Base-by-base conservation (phyloP, 495 filamentous ascomycete genomes). In the Penicillium cinerascens region DNA sequence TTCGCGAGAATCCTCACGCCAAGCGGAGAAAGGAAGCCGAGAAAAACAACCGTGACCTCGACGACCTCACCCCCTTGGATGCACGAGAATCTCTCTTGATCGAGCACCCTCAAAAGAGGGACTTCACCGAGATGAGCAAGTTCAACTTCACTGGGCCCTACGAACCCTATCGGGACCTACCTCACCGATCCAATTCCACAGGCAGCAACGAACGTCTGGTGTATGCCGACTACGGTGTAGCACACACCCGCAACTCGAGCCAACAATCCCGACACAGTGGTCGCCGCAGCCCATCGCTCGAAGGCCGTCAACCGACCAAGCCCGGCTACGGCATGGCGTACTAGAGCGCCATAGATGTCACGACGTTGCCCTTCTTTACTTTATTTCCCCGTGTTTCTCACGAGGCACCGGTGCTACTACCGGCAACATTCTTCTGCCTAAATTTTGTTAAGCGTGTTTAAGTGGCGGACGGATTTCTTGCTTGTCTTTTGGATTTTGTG, bases 11-110 rank as follows among this genome's bases (percentile, higher is more conserved):
- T 70, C 92, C 93, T 2, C 91, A 98, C 70, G 81, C 84, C 43
- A 87, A 82, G 78, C 78, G 83, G 49, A 80, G 89, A 61, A 95
- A 92, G 76, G 88, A 92, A 77, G 82, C 87, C 69, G 92, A 96
- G 70, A 93, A 95, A 78, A 64, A 83, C 35, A 85, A 87, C 55
- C 85, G 86, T 49, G 89, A 93, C 60, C 77, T 90, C 35, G 92
- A 96, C 68, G 85, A 86, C 51, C 82, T 97, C 35, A 97, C 93
- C 4, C 87, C 93, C 10, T 76, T 98, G 25, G 91, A 92, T 60
- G 86, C 92, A 0, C 87, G 91, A 53, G 95, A 96, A 67, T 93
- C 91, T 11, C 82, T 98, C 7, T 83, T 98, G 38, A 86, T 92
- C 60, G 74, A 80, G 10, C 66, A 73, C 40, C 72, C 56, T 35